Evolutionary conservation across 2,329 filamentous ascomycete species (phyloP).

Genomic region (Pseudocercospora crystallina): DNA sequence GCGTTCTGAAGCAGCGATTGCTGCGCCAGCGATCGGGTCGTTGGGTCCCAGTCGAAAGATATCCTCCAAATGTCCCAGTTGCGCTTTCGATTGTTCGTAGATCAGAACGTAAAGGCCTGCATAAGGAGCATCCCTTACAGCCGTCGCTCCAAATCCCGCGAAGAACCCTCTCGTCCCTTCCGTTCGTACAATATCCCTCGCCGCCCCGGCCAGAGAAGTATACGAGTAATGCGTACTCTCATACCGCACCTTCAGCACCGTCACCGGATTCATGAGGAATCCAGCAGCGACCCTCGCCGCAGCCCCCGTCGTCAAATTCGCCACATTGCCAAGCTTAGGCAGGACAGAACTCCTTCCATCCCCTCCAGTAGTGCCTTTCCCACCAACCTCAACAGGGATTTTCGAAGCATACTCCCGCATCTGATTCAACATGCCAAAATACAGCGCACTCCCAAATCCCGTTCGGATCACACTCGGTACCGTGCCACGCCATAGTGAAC

Average conservation of each 20-base stretch:
- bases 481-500: slow-evolving; percentile 86
- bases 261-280: slow-evolving; percentile 91
- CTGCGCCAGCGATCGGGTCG: slow-evolving; percentile 23
- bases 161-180: slow-evolving; percentile 86
- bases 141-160: slow-evolving; percentile 88
- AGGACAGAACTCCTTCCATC: slow-evolving; percentile 63
- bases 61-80: slow-evolving; percentile 45
- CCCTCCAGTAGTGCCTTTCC: slow-evolving; percentile 5
- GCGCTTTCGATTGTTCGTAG: slow-evolving; percentile 80
- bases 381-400: slow-evolving; percentile 23
- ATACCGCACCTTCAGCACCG: slow-evolving; percentile 93
- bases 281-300: slow-evolving; percentile 81
- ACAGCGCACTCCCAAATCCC: slow-evolving; percentile 87
- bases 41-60: neutral
- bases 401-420: slow-evolving; percentile 45
- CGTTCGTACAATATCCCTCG: slow-evolving; percentile 67
- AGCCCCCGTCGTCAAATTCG: slow-evolving; percentile 83
- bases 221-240: slow-evolving; percentile 87
- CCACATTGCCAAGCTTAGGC: slow-evolving; percentile 77
- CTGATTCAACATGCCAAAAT: slow-evolving; percentile 82
- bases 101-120: slow-evolving; percentile 92
- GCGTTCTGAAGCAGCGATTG: slow-evolving; percentile 13
- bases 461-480: slow-evolving; percentile 90
- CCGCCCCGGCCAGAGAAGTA: slow-evolving; percentile 70
- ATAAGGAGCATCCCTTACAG: slow-evolving; percentile 92